Conservation (phyloP, 2,329 filamentous ascomycete species). For the Exserohilum rostratum region DNA sequence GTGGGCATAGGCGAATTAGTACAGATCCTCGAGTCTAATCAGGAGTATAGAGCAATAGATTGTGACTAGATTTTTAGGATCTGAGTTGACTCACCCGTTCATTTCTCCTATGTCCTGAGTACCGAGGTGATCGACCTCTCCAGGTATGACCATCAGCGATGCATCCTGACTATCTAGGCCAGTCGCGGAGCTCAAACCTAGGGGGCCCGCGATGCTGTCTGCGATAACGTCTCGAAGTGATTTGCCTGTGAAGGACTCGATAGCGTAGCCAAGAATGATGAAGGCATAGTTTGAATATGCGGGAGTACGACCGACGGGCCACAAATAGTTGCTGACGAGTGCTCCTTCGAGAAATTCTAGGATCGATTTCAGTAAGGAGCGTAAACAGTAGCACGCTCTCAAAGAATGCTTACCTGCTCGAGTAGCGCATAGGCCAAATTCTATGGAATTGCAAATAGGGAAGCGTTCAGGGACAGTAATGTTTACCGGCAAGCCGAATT, state of each 20-base stretch:
- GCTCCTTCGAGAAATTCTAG: background rate
- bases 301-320: background rate
- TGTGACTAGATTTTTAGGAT: background rate
- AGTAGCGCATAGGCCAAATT: background rate
- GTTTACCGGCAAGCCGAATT: background rate
- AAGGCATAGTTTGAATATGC: background rate
- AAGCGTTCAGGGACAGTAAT: background rate
- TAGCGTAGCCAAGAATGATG: background rate
- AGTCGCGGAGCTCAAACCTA: background rate
- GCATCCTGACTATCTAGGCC: background rate
- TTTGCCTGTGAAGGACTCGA: background rate
- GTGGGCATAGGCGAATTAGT: background rate
- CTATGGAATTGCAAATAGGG: background rate
- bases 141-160: background rate
- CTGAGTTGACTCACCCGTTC: background rate
- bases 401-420: background rate
- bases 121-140: background rate
- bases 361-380: background rate
- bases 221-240: background rate
- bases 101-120: background rate
- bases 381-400: background rate
- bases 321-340: background rate
- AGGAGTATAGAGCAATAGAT: background rate
- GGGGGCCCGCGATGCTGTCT: background rate
- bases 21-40: background rate